These are phyloP conservation scores for Polygonum aviculare DNA, from an alignment of 148 eudicot genomes.

Conservation along the genomic window DNA sequence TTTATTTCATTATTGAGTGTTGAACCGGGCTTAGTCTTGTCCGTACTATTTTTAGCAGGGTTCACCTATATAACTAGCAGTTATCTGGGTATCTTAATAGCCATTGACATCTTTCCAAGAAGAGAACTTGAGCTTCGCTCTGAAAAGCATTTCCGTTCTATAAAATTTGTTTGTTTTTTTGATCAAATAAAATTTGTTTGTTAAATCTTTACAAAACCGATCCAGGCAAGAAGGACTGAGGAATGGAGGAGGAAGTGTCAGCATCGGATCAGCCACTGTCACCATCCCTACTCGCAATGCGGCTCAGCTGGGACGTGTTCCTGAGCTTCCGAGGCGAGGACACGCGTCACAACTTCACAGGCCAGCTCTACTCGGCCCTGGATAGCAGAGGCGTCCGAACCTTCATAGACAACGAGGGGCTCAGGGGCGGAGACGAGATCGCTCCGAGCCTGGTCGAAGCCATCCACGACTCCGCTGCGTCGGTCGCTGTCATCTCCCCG, in stretches of 20 bases:
- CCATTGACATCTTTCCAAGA: background rate
- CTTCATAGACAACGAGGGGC: slow-evolving; percentile 31
- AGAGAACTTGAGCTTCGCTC: no score
- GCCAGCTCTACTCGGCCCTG: slow-evolving; percentile 2
- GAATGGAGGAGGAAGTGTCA: background rate
- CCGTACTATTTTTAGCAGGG: background rate
- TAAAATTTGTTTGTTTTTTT: no score
- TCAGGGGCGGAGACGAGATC: slow-evolving; percentile 31
- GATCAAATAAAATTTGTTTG: no score
- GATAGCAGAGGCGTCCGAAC: slow-evolving; percentile 15
- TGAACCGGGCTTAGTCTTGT: background rate
- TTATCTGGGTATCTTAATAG: background rate
- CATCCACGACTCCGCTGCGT: slow-evolving; percentile 32
- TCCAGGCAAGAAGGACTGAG: background rate
- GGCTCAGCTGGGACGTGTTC: slow-evolving; percentile 36
- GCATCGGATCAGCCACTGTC: slow-evolving; percentile 17
- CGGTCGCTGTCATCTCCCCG: slow-evolving; percentile 33
- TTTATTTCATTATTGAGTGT: no score
- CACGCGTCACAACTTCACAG: slow-evolving; percentile 22
- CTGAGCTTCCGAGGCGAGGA: slow-evolving; percentile 38
- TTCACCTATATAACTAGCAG: no score
- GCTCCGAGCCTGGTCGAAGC: slow-evolving; percentile 16
- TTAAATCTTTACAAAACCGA: no score
- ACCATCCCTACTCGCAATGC: slow-evolving; percentile 19
- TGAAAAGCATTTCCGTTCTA: no score